Conservation (phyloP, 148 eudicot genomes). For the Fagopyrum homotropicum region DNA sequence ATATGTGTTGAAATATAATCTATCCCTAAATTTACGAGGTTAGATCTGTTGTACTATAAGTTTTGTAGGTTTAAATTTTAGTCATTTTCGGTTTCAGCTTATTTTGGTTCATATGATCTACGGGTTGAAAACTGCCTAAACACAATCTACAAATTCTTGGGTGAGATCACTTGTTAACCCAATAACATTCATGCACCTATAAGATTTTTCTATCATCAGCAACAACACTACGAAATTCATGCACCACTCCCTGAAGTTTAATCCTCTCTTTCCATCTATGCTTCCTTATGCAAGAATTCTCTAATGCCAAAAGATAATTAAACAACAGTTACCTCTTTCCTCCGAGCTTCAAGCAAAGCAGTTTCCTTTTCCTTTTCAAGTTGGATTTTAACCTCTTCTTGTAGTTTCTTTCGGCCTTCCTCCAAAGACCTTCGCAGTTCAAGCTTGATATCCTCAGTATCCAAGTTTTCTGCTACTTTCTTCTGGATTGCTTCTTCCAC, state of each 20-base stretch:
- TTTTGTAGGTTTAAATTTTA: too few species aligned
- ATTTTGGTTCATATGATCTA: too few species aligned
- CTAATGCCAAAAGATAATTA: neutral
- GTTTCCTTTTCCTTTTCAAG: slow-evolving; percentile 81
- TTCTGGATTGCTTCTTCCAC: slow-evolving; percentile 69
- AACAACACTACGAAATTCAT: too few species aligned
- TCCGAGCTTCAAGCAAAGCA: slow-evolving; percentile 54
- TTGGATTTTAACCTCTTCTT: slow-evolving; percentile 67
- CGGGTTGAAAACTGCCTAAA: too few species aligned
- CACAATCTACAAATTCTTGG: too few species aligned
- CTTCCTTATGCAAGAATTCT: neutral
- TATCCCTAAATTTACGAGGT: too few species aligned
- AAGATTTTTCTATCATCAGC: neutral
- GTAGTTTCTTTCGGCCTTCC: slow-evolving; percentile 71
- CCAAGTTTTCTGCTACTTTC: slow-evolving; percentile 68
- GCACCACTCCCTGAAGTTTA: neutral
- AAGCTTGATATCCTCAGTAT: slow-evolving; percentile 60
- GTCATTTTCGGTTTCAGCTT: too few species aligned
- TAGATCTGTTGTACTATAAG: too few species aligned
- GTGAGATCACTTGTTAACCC: too few species aligned
- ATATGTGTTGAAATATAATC: neutral
- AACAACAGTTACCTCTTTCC: slow-evolving; percentile 53
- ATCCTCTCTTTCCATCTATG: neutral
- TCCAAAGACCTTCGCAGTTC: slow-evolving; percentile 59
- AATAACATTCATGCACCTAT: neutral